Conservation (phyloP, 139 green algal species). For the Chlorella sp. region DNA sequence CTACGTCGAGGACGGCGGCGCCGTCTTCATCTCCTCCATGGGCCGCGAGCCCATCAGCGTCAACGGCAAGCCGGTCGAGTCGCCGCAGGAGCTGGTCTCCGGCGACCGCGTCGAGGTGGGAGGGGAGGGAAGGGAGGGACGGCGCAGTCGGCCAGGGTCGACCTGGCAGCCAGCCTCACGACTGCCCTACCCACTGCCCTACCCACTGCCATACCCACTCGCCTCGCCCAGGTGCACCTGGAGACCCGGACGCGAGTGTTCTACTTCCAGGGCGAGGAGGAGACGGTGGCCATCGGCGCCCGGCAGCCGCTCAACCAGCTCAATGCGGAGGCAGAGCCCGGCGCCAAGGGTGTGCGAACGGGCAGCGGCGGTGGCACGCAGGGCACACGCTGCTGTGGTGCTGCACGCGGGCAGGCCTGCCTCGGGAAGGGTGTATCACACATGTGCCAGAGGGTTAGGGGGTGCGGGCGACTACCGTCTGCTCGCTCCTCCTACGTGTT, state of each 20-base stretch:
- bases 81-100: constrained; percentile 36
- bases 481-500: too few species aligned
- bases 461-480: too few species aligned
- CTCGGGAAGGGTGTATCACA: too few species aligned
- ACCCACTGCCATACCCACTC: neutral
- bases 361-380: too few species aligned
- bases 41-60: constrained; percentile 44
- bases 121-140: too few species aligned
- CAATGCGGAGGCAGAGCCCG: too few species aligned
- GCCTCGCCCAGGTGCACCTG: constrained; percentile 28
- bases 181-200: neutral
- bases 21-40: constrained; percentile 44
- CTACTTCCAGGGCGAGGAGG: constrained; percentile 42
- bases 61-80: constrained; percentile 35
- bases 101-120: constrained; percentile 52
- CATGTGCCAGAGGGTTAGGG: too few species aligned
- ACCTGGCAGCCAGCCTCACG: neutral
- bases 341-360: too few species aligned
- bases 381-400: too few species aligned
- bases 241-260: constrained; percentile 44
- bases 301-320: constrained; percentile 7
- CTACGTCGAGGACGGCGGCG: constrained; percentile 36
- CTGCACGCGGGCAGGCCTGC: too few species aligned
- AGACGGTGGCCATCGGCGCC: constrained; percentile 33
- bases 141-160: neutral